These are phyloP conservation scores for Chaetomium tenue DNA, from an alignment of 495 filamentous ascomycete species.

Conservation along the genomic window DNA sequence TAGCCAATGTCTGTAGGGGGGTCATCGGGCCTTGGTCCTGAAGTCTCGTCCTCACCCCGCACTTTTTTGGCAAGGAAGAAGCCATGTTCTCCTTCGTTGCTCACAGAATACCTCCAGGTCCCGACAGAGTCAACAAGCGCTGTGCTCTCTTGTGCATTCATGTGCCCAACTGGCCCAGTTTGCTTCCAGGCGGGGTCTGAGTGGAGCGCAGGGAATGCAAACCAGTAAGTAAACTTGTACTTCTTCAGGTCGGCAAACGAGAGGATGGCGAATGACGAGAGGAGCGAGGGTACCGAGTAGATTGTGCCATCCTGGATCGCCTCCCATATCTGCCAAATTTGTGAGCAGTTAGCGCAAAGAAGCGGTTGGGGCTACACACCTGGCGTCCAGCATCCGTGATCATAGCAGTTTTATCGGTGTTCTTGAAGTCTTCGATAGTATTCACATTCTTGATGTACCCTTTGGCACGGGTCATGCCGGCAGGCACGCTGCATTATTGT, in stretches of 20 bases:
- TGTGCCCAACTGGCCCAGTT: conserved; percentile 44
- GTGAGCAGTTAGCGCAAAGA: conserved; percentile 19
- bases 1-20: conserved; percentile 52
- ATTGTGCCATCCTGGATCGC: conserved; percentile 94
- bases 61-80: conserved; percentile 88
- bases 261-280: conserved; percentile 81
- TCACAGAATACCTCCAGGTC: conserved; percentile 78
- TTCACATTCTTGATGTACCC: conserved; percentile 95
- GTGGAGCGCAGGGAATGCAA: conserved; percentile 89
- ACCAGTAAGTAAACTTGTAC: conserved; percentile 92
- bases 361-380: conserved; percentile 45
- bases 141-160: conserved; percentile 66
- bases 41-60: conserved; percentile 40
- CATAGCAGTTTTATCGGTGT: conserved; percentile 66
- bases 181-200: conserved; percentile 78
- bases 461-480: conserved; percentile 75
- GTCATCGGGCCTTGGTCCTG: conserved; percentile 34
- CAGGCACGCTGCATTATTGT: conserved; percentile 59
- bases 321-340: conserved; percentile 75
- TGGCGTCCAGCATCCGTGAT: conserved; percentile 71
- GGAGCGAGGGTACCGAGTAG: conserved; percentile 85
- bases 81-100: conserved; percentile 77
- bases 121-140: conserved; percentile 74
- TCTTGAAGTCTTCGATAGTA: conserved; percentile 89
- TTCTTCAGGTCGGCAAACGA: conserved; percentile 97